A percentile compares a stretch with the other conserved stretches of the same genome.
Conservation (phyloP, 768 basidiomycete species). For the Trametes cingulata region DNA sequence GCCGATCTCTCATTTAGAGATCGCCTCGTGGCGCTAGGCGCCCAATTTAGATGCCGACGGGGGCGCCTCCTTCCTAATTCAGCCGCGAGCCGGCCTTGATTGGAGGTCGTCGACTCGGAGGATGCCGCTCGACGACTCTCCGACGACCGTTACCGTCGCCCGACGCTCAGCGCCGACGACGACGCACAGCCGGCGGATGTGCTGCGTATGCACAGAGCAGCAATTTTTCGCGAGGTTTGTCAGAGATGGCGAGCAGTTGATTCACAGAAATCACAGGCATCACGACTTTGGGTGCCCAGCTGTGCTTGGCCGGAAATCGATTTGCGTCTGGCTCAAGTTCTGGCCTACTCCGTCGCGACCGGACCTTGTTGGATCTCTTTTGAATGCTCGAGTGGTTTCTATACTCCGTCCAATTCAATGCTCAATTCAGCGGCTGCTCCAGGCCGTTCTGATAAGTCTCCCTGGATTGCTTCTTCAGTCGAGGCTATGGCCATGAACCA, state of each 20-base stretch:
- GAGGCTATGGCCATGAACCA: no score
- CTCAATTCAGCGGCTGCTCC: neutral
- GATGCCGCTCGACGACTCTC: neutral
- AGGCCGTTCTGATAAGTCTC: neutral
- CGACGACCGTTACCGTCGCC: slow-evolving; percentile 1
- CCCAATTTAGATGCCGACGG: neutral
- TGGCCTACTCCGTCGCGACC: neutral
- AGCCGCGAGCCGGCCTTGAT: no score
- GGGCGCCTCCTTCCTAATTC: neutral
- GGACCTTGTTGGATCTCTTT: neutral
- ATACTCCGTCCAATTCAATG: neutral
- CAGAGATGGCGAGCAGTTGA: neutral
- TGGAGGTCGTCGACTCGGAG: neutral
- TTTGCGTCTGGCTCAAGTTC: neutral
- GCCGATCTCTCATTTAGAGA: neutral
- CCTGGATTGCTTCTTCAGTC: no score
- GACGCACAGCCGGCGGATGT: neutral
- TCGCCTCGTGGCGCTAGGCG: slow-evolving; percentile 10
- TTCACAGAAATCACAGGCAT: slow-evolving; percentile 14
- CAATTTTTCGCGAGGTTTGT: neutral
- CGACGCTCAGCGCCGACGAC: neutral
- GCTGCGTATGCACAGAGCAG: neutral
- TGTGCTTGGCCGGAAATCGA: slow-evolving; percentile 4
- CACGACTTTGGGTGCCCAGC: neutral
- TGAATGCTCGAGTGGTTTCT: slow-evolving; percentile 1